Evolutionary conservation across 73 alveolate genomes (phyloP), one percentile per base, ranked within the genome.

Genomic region (Symbiodinium natans): DNA sequence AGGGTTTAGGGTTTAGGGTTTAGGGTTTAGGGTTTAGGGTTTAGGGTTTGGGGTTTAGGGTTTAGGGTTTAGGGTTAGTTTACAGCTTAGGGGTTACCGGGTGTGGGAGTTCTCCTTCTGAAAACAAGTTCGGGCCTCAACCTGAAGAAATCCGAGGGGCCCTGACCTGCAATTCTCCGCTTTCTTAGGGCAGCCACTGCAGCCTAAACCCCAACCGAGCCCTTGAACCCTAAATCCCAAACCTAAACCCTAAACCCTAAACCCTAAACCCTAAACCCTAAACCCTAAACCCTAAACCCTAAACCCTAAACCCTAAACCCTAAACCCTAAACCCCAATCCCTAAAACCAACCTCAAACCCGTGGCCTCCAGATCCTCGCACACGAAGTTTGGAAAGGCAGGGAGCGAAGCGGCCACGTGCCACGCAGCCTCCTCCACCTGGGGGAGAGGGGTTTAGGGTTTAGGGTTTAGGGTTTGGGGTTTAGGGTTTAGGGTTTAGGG

Each of bases 351-450:
- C 74, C 74, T 19, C 15, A 13, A 56, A 43, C 56, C 56, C 56
- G 56, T 71, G 59, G 74, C 94, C 41, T 86, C 83, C 94, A 86
- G 38, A 23, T 59, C 42, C 31, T 73, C 41, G 41, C 74, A 74
- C 15, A 56, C 94, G 17, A 36, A 88, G 95, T 88, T 40, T 9
- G 74, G 95, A 46, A 63, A 10, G 10, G 95, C 43, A 19, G 95
- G 95, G 63, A 88, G 73, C 46, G 77, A 82, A 2, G 31, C 56
- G 59, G 93, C 83, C 86, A 63, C 86, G 10, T 63, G 75, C 95
- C 95, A 88, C 15, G 80, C 41, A n/a, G 84, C 71, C 71, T 56
- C 63, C 40, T 56, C 94, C 94, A 86, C 43, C 52, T 85, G n/a
- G n/a, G 59, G 59, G 59, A 46, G 59, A 13, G 59, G 59, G 59